These are phyloP conservation scores for Colletotrichum agaves DNA, from an alignment of 2,329 filamentous ascomycete species.

Conservation along the genomic window DNA sequence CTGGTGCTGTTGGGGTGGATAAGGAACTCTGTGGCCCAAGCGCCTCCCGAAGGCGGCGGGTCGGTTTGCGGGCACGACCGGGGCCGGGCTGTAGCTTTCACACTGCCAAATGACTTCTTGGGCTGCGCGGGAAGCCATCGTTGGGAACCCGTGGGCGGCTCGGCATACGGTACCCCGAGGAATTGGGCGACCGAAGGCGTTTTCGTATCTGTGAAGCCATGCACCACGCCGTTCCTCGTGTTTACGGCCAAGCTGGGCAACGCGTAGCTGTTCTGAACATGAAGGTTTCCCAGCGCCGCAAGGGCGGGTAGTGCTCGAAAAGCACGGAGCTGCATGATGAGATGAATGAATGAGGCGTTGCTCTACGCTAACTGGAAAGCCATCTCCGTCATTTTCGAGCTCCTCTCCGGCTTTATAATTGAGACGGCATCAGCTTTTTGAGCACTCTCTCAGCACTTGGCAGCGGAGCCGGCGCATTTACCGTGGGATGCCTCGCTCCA, in stretches of 20 bases:
- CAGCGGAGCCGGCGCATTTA: background rate
- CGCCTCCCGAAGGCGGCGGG: background rate
- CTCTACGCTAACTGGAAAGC: background rate
- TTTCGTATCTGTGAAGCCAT: slow-evolving; percentile 6
- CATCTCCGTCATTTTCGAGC: background rate
- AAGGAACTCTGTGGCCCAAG: slow-evolving; percentile 7
- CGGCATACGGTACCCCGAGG: slow-evolving; percentile 48
- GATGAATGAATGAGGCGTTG: background rate
- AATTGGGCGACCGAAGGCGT: slow-evolving; percentile 43
- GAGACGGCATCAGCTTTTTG: background rate
- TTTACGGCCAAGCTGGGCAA: background rate
- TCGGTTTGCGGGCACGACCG: slow-evolving; percentile 8
- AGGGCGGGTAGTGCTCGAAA: background rate
- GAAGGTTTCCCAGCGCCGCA: background rate
- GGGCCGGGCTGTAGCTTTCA: background rate
- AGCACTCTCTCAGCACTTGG: background rate
- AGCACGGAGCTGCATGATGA: slow-evolving; percentile 7
- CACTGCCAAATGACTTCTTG: slow-evolving; percentile 39
- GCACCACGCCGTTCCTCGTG: background rate
- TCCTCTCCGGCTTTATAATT: background rate
- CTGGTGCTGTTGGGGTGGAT: slow-evolving; percentile 31
- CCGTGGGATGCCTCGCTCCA: slow-evolving; percentile 1
- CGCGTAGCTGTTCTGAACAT: background rate
- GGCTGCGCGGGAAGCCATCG: slow-evolving; percentile 39
- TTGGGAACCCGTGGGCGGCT: slow-evolving; percentile 42